These are phyloP conservation scores for Phytophthora ohioensis DNA, from an alignment of 352 stramenopile genomes.

Conservation along the genomic window DNA sequence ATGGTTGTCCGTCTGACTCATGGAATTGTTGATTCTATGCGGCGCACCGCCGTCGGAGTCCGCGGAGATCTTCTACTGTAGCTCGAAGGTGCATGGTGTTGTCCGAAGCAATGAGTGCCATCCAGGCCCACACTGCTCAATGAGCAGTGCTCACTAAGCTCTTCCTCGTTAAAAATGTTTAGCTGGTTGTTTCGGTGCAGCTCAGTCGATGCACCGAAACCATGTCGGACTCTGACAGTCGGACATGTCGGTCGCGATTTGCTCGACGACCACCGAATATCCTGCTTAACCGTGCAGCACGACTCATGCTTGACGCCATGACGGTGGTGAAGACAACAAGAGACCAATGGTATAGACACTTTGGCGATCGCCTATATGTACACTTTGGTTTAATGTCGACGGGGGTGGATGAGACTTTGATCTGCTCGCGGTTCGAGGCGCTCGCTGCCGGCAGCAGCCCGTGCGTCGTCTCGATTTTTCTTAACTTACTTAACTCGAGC, in stretches of 20 bases:
- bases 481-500: slow-evolving; percentile 35
- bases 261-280: slow-evolving; percentile 5
- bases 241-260: background rate
- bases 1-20: background rate
- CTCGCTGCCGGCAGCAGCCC: background rate
- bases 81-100: no score
- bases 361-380: slow-evolving; percentile 29
- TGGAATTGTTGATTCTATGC: background rate
- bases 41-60: background rate
- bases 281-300: background rate
- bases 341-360: slow-evolving; percentile 13
- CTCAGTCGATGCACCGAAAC: slow-evolving; percentile 22
- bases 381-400: slow-evolving; percentile 40
- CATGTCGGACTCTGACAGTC: no score
- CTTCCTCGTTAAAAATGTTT: no score
- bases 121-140: no score
- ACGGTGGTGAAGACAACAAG: background rate
- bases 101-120: no score
- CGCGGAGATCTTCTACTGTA: no score
- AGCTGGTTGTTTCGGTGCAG: slow-evolving; percentile 9
- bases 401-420: slow-evolving; percentile 11
- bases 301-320: background rate
- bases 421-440: slow-evolving; percentile 2
- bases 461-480: background rate
- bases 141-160: no score